Conservation (phyloP, 2,329 filamentous ascomycete genomes). For the Ceratocystis albifundus region DNA sequence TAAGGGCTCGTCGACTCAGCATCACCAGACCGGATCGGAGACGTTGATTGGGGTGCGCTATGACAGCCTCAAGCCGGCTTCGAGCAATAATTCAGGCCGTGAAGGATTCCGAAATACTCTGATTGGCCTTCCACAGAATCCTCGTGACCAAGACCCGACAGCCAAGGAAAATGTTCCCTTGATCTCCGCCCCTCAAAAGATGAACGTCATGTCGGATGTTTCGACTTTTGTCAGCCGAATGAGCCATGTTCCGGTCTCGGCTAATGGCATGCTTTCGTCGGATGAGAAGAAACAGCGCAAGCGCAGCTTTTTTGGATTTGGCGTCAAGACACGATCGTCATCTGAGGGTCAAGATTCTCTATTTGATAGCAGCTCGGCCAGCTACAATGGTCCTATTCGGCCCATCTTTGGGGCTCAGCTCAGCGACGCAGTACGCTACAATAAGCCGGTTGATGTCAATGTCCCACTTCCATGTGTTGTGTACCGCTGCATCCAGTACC, state of each 20-base stretch:
- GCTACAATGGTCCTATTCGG: slow-evolving; percentile 45
- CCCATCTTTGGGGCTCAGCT: slow-evolving; percentile 78
- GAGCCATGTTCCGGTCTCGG: slow-evolving; percentile 17
- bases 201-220: slow-evolving; percentile 69
- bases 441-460: slow-evolving; percentile 58
- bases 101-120: slow-evolving; percentile 31
- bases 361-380: slow-evolving; percentile 38
- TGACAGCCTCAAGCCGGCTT: slow-evolving; percentile 43
- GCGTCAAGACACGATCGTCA: slow-evolving; percentile 47
- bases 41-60: slow-evolving; percentile 48
- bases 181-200: slow-evolving; percentile 79
- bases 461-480: slow-evolving; percentile 81
- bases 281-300: slow-evolving; percentile 77
- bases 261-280: slow-evolving; percentile 28
- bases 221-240: slow-evolving; percentile 76
- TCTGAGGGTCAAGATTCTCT: slow-evolving; percentile 48
- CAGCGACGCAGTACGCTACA: slow-evolving; percentile 73
- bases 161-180: slow-evolving; percentile 30
- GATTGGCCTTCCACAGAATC: slow-evolving; percentile 29
- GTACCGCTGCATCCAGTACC: slow-evolving; percentile 88
- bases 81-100: slow-evolving; percentile 31
- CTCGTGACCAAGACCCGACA: slow-evolving; percentile 27
- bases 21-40: slow-evolving; percentile 35
- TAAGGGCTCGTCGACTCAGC: slow-evolving; percentile 24
- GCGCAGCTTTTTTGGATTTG: slow-evolving; percentile 61